Percentiles rank a stretch among this genome's conserved stretches.
These are phyloP conservation scores for Tuber microsphaerosporum DNA, from an alignment of 495 filamentous ascomycete species.

Conservation along the genomic window DNA sequence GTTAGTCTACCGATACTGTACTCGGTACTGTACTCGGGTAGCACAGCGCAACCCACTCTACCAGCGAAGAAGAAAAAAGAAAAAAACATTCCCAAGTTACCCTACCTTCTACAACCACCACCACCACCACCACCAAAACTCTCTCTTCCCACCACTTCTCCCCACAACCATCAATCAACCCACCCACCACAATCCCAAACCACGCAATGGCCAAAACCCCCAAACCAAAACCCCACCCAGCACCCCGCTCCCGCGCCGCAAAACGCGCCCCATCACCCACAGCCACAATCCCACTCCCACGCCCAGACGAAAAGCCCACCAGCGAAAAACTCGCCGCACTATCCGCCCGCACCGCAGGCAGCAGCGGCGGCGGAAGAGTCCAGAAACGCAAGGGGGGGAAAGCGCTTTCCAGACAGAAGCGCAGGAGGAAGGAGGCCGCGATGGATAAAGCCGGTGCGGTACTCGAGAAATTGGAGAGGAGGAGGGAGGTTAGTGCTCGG, in stretches of 20 bases:
- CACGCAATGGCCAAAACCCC: slow-evolving; percentile 25
- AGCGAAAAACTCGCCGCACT: slow-evolving; percentile 56
- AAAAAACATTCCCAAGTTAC: neutral
- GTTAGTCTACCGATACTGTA: no score
- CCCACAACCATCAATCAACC: slow-evolving; percentile 41
- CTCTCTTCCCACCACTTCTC: slow-evolving; percentile 67
- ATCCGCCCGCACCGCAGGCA: slow-evolving; percentile 57
- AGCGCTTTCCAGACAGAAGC: slow-evolving; percentile 60
- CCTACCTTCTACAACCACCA: neutral
- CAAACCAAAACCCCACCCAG: slow-evolving; percentile 29
- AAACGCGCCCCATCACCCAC: slow-evolving; percentile 28
- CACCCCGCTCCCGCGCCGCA: slow-evolving; percentile 33
- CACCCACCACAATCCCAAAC: neutral
- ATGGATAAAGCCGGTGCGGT: slow-evolving; percentile 88
- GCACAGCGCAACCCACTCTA: neutral
- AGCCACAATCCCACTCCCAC: slow-evolving; percentile 17
- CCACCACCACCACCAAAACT: neutral
- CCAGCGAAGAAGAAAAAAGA: neutral
- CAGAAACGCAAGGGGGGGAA: slow-evolving; percentile 60
- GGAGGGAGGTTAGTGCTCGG: slow-evolving; percentile 78
- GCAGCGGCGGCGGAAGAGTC: slow-evolving; percentile 49
- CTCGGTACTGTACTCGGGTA: no score
- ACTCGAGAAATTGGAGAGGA: slow-evolving; percentile 81
- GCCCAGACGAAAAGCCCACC: slow-evolving; percentile 22
- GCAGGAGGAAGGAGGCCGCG: slow-evolving; percentile 57